These are phyloP conservation scores for Endothia cerciana DNA, from an alignment of 2,329 filamentous ascomycete species.

Conservation along the genomic window DNA sequence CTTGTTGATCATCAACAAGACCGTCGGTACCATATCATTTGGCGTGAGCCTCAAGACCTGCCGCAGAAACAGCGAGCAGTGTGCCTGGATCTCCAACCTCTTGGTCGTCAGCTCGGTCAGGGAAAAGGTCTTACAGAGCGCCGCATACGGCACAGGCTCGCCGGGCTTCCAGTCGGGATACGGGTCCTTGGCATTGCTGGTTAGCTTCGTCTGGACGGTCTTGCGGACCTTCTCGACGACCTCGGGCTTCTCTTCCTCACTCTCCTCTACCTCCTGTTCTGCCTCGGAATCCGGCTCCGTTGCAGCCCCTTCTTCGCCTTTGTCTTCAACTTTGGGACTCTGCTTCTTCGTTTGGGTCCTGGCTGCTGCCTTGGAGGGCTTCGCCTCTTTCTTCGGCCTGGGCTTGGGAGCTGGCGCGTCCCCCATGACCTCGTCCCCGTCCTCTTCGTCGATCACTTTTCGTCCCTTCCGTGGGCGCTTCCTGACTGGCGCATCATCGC, in stretches of 20 bases:
- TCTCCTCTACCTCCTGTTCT: conserved; percentile 51
- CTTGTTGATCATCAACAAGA: conserved; percentile 97
- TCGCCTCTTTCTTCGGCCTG: conserved; percentile 37
- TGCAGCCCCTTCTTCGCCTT: conserved; percentile 45
- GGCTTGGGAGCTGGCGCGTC: conserved; percentile 33
- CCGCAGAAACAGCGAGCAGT: conserved; percentile 87
- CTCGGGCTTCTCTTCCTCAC: conserved; percentile 68
- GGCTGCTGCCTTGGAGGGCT: conserved; percentile 33
- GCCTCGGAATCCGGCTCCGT: conserved; percentile 55
- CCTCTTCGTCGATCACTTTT: conserved; percentile 56
- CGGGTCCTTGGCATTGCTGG: conserved; percentile 68
- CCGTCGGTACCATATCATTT: conserved; percentile 81
- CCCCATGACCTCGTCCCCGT: conserved; percentile 49
- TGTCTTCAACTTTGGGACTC: conserved; percentile 42
- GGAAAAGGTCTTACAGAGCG: conserved; percentile 92
- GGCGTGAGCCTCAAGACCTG: conserved; percentile 94
- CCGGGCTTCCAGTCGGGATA: conserved; percentile 95
- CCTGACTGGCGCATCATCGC: conserved; percentile 60
- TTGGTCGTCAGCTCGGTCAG: conserved; percentile 95
- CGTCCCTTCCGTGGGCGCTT: conserved; percentile 59
- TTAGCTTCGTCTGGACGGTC: conserved; percentile 77
- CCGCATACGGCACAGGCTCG: conserved; percentile 89
- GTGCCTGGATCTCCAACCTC: conserved; percentile 81
- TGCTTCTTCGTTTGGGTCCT: conserved; percentile 28
- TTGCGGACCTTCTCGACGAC: conserved; percentile 75